Base-by-base conservation (phyloP, 257 asterid genomes). In the Lithospermum erythrorhizon region DNA sequence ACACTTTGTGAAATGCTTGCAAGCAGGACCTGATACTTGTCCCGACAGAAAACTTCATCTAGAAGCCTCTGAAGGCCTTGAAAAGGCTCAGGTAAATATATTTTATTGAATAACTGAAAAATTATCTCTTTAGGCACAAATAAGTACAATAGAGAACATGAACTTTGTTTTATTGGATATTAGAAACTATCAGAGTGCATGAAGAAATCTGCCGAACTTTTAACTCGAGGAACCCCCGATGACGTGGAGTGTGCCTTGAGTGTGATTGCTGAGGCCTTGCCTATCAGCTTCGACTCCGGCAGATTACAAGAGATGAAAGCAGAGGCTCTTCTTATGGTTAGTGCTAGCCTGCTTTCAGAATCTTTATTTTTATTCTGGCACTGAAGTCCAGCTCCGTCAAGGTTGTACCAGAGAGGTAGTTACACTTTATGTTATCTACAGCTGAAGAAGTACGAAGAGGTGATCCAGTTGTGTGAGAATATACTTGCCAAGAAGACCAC, bases 51-150 rank as follows among this genome's bases (percentile, higher is more conserved):
- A 93, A 73, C 78, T 93, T 74, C 67, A 81, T 73, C 65, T 76
- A 58, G 97, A 93, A 81, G 98, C 96, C 69, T 89, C 98, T 19
- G 91, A 84, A 65, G 97, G 98, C 69, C 80, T 89, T 60, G 85
- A 89, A 72, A 89, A 76, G 72, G 83, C 85, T 21, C 81, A 82
- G 96, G 97, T 89, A 80, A 55, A 16, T 6, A 59, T 59, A 18
- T 49, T 37, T 35, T 11, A 16, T 54, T 11, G 24, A 10, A 49
- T 27, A 25, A 15, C 52, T 27, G 57, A n/a, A 6, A 4, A n/a
- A 9, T 53, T 21, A 10, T 20, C 25, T 9, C 18, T 19, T 19
- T 2, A 13, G 57, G 21, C 5, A 9, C 57, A 9, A 4, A n/a
- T n/a, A n/a, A n/a, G n/a, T n/a, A n/a, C n/a, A 19, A 56, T 35